Evolutionary conservation across 371 early-diverging fungal species (phyloP), one percentile per base, ranked within the genome.

Genomic region (Rhizopus arrhizus): DNA sequence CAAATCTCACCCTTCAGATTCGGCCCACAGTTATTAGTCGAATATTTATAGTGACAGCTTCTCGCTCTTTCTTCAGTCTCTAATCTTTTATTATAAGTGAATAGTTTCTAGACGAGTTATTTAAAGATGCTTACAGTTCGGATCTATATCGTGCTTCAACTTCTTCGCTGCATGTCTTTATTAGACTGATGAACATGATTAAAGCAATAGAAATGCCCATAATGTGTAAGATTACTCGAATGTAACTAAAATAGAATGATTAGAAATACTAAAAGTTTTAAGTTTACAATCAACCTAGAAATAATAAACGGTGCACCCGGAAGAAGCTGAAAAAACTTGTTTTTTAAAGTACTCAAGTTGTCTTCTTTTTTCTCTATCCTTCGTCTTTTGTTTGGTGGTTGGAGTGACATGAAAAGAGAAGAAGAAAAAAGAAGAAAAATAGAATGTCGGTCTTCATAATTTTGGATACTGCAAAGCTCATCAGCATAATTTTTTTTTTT

Each of bases 1-100:
- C 65, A 65, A 3, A 35, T 15, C 10, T 12, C 40, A 5, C 65
- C 65, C 13, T 40, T 54, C 9, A 65, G 41, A 12, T 51, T 6
- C 4, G 65, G 65, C 5, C 65, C 65, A 60, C 65, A 65, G 11
- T 52, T 35, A 50, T 65, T 53, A 28, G 29, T 56, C 1, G 46
- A 3, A 13, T 65, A 65, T 8, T 60, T 50, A 4, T 47, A n/a
- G 22, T 65, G 43, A 28, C 65, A 65, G 12, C 32, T 10, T 32
- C 22, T 42, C 9, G 52, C 59, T 52, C 52, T 55, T 35, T 60
- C 47, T 45, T 35, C 50, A 22, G 50, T 28, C 12, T 64, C 65
- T 64, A 16, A n/a, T 32, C 33, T 35, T 1, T 35, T 49, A 31
- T 5, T 31, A 22, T 13, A 47, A 16, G 10, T 12, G 6, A 12